Conservation (phyloP, 139 green algal species). For the Chlorella sp. region DNA sequence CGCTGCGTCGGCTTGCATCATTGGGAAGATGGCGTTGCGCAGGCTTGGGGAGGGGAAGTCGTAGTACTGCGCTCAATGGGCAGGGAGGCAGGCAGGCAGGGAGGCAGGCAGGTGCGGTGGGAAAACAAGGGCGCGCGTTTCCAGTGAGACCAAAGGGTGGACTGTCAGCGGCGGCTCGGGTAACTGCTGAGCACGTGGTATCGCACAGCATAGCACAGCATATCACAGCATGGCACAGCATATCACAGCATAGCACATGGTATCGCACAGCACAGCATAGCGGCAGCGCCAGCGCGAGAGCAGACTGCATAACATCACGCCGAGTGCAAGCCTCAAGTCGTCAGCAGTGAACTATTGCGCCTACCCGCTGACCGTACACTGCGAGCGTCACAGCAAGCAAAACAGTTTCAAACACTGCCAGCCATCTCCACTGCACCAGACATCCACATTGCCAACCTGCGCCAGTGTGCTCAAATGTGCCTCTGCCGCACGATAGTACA, state of each 20-base stretch:
- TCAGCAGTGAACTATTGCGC: not conserved
- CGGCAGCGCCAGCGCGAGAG: too few relatives aligned
- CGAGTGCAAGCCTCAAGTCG: not conserved
- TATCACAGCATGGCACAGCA: not conserved
- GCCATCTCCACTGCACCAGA: too few relatives aligned
- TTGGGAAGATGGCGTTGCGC: not conserved
- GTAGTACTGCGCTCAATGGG: slow-evolving; percentile 27
- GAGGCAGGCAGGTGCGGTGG: too few relatives aligned
- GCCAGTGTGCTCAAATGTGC: slow-evolving; percentile 1
- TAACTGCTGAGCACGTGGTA: not conserved
- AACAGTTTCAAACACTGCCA: too few relatives aligned
- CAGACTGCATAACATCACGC: not conserved
- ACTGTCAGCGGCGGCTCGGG: too few relatives aligned
- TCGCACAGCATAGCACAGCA: too few relatives aligned
- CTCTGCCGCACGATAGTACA: not conserved
- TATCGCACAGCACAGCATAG: too few relatives aligned
- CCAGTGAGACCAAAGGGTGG: too few relatives aligned
- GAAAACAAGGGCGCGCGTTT: not conserved
- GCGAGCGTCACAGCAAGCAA: too few relatives aligned
- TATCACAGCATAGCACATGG: not conserved
- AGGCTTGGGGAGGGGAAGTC: slow-evolving; percentile 12
- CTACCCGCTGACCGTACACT: too few relatives aligned
- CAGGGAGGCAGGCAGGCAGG: too few relatives aligned
- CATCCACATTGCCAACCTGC: not conserved
- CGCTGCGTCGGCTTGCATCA: not conserved